Conservation (phyloP, 1,139 yeast species). For the Candida neerlandica region DNA sequence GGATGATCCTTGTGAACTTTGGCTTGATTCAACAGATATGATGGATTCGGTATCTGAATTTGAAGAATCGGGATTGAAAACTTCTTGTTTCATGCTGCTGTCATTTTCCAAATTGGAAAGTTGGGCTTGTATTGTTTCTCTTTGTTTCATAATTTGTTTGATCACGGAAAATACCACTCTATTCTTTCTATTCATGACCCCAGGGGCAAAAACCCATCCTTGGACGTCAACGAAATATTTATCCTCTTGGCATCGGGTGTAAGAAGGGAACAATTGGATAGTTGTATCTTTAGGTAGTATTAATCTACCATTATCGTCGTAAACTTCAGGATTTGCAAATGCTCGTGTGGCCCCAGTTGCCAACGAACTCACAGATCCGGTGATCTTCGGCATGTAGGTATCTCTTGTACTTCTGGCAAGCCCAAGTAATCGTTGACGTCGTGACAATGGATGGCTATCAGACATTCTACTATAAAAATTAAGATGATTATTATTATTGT, state of each 20-base stretch:
- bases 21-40: constrained; percentile 15
- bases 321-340: constrained; percentile 32
- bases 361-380: constrained; percentile 50
- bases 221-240: constrained; percentile 62
- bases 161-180: constrained; percentile 68
- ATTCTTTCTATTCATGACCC: constrained; percentile 70
- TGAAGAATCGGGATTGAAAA: constrained; percentile 18
- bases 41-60: constrained; percentile 22
- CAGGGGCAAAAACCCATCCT: constrained; percentile 77
- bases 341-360: constrained; percentile 51
- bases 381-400: constrained; percentile 54
- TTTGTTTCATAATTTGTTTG: constrained; percentile 60
- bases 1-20: constrained; percentile 6
- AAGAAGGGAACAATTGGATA: constrained; percentile 61
- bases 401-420: constrained; percentile 60
- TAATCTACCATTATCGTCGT: constrained; percentile 37
- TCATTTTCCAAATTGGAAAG: constrained; percentile 34
- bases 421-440: constrained; percentile 46
- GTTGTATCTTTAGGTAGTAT: constrained; percentile 41
- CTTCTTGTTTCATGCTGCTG: constrained; percentile 29
- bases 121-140: constrained; percentile 25
- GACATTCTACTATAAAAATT: neutral
- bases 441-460: constrained; percentile 15
- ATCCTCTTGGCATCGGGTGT: constrained; percentile 46
- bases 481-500: neutral